Conservation (phyloP, 1,284 basidiomycete species). For the Agaricales sp. region DNA sequence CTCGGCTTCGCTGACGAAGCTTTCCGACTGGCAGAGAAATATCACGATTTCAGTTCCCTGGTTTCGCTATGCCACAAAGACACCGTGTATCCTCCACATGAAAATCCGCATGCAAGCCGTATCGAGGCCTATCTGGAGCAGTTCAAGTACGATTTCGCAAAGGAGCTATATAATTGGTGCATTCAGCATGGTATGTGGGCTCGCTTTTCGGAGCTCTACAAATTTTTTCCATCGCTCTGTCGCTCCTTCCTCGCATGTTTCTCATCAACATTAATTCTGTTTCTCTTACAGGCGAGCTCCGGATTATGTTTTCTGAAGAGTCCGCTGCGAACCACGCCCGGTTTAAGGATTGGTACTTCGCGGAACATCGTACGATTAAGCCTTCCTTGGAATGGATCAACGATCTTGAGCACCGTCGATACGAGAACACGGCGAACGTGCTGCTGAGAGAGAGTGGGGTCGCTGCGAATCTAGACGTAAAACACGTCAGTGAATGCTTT, state of each 20-base stretch:
- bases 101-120: conserved; percentile 47
- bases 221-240: not conserved
- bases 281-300: conserved; percentile 47
- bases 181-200: conserved; percentile 61
- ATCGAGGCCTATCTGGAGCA: conserved; percentile 70
- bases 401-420: conserved; percentile 66
- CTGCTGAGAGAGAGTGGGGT: conserved; percentile 52
- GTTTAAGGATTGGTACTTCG: conserved; percentile 73
- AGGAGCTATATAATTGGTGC: conserved; percentile 83
- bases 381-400: conserved; percentile 84
- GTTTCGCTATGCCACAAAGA: conserved; percentile 74
- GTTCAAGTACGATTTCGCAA: conserved; percentile 81
- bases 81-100: conserved; percentile 47
- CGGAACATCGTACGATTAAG: conserved; percentile 35
- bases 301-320: conserved; percentile 69
- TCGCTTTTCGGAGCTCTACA: not conserved
- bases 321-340: conserved; percentile 33
- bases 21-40: conserved; percentile 77
- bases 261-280: conserved; percentile 8
- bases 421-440: conserved; percentile 53
- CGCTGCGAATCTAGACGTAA: conserved; percentile 51
- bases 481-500: conserved; percentile 47
- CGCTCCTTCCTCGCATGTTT: not conserved
- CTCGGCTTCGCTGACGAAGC: conserved; percentile 62
- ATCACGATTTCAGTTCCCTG: conserved; percentile 75